phyloP scores from a whole-genome alignment of 225 moss, liverwort and hornwort genomes.

The Physcomitrellopsis africana region DNA sequence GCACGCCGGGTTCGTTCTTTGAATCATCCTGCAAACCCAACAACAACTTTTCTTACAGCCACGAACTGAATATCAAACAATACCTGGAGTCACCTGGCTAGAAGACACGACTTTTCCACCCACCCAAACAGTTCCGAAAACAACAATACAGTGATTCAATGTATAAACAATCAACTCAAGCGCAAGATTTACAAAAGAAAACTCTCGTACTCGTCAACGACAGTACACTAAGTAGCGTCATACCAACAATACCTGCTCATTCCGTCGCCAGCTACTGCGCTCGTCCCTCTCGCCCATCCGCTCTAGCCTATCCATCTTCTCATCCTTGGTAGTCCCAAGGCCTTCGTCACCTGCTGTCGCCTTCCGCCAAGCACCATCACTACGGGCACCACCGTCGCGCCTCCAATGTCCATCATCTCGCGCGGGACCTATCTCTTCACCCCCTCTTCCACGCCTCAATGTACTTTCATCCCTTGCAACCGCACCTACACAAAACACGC shows the following conservation, averaged over 20 bases:
- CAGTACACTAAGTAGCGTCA: too few relatives aligned
- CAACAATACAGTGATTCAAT: too few relatives aligned
- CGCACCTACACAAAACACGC: slow-evolving; percentile 24
- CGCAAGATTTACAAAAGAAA: too few relatives aligned
- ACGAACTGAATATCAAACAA: not conserved
- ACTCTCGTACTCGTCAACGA: too few relatives aligned
- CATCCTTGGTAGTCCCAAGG: slow-evolving; percentile 53
- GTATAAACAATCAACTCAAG: too few relatives aligned
- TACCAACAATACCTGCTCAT: slow-evolving; percentile 39
- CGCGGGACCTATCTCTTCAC: slow-evolving; percentile 62
- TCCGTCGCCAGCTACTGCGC: slow-evolving; percentile 58
- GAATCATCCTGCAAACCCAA: slow-evolving; percentile 41
- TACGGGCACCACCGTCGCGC: slow-evolving; percentile 65
- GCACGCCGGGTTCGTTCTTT: slow-evolving; percentile 35
- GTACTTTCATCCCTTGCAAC: slow-evolving; percentile 75
- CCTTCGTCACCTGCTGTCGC: slow-evolving; percentile 65
- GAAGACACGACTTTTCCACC: too few relatives aligned
- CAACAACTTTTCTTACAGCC: not conserved
- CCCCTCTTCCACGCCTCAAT: slow-evolving; percentile 74
- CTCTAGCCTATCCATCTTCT: slow-evolving; percentile 68
- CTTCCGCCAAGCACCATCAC: slow-evolving; percentile 92
- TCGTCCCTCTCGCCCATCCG: slow-evolving; percentile 61
- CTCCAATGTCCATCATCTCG: slow-evolving; percentile 85
- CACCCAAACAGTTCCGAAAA: too few relatives aligned
- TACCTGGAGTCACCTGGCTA: too few relatives aligned